Percentiles rank a stretch among this genome's conserved stretches.
These are phyloP conservation scores for Sambucus nigra DNA, from an alignment of 129 eudicot genomes.

Conservation along the genomic window DNA sequence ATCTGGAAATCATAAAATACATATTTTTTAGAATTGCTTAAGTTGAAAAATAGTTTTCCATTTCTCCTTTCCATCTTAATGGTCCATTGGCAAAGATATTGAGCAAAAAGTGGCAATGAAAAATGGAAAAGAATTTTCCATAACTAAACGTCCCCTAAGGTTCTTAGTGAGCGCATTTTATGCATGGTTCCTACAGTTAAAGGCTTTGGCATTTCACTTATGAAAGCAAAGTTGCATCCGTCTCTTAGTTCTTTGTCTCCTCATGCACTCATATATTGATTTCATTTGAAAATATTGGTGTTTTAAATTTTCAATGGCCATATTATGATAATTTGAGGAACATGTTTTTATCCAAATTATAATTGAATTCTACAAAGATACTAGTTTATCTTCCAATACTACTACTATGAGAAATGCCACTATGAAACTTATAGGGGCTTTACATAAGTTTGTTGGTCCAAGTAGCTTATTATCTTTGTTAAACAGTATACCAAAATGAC, in stretches of 20 bases:
- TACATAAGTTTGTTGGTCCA: constrained; percentile 93
- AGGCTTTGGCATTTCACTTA: constrained; percentile 73
- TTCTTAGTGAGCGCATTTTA: constrained; percentile 86
- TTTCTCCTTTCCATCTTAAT: too few relatives aligned
- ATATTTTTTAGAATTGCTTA: too few relatives aligned
- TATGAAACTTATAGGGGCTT: constrained; percentile 73
- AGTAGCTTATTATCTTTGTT: constrained; percentile 33
- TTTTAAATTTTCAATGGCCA: not conserved
- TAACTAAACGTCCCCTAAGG: too few relatives aligned
- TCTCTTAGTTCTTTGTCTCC: not conserved
- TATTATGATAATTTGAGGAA: not conserved
- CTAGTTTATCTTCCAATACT: constrained; percentile 92
- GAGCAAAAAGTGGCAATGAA: too few relatives aligned
- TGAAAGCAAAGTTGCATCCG: constrained; percentile 59
- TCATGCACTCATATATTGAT: not conserved
- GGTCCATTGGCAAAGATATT: too few relatives aligned
- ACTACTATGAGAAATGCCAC: constrained; percentile 97
- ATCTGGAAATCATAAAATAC: too few relatives aligned
- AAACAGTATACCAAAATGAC: too few relatives aligned
- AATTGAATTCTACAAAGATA: constrained; percentile 97
- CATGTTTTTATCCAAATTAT: constrained; percentile 38
- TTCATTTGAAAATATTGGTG: not conserved
- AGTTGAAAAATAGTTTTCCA: too few relatives aligned
- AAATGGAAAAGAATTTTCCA: too few relatives aligned
- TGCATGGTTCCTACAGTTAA: constrained; percentile 98